Percentiles rank a stretch among this genome's conserved stretches.
These are phyloP conservation scores for Calonectria pseudoturangicola DNA, from an alignment of 2,329 filamentous ascomycete species.

Conservation along the genomic window DNA sequence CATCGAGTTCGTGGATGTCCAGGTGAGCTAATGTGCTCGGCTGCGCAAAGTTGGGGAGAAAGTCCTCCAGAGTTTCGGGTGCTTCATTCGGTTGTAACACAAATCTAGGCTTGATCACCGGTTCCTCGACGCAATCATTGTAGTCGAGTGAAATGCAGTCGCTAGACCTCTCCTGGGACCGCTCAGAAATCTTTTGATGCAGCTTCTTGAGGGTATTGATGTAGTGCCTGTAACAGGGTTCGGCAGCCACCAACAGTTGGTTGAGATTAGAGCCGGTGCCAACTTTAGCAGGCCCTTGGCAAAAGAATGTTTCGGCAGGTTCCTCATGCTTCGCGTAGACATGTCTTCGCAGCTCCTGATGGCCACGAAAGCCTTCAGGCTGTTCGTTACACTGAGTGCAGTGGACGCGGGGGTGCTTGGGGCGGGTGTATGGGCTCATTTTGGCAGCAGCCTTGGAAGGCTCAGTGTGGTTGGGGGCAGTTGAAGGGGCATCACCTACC, in stretches of 20 bases:
- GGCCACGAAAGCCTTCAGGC: slow-evolving; percentile 88
- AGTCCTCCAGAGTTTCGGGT: too few relatives aligned
- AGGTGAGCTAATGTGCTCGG: too few relatives aligned
- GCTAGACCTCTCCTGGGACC: too few relatives aligned
- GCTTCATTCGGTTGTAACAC: too few relatives aligned
- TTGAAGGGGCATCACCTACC: background rate
- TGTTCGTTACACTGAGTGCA: slow-evolving; percentile 83
- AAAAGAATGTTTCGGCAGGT: slow-evolving; percentile 74
- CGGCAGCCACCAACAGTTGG: too few relatives aligned
- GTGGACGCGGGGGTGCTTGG: slow-evolving; percentile 81
- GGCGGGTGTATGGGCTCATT: slow-evolving; percentile 72
- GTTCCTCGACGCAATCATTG: too few relatives aligned
- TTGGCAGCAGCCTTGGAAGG: slow-evolving; percentile 65
- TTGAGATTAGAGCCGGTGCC: slow-evolving; percentile 64
- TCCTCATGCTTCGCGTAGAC: slow-evolving; percentile 78
- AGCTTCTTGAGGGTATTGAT: too few relatives aligned
- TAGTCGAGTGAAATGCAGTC: slow-evolving; percentile 50
- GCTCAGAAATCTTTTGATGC: too few relatives aligned
- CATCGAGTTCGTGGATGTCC: too few relatives aligned
- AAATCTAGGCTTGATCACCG: too few relatives aligned
- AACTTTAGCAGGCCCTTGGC: slow-evolving; percentile 70
- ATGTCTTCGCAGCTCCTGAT: slow-evolving; percentile 86
- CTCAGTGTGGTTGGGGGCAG: background rate
- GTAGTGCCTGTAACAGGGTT: too few relatives aligned
- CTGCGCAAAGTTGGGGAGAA: too few relatives aligned